These are phyloP conservation scores for Coccinonectria pachysandricola DNA, from an alignment of 2,329 filamentous ascomycete genomes.

Conservation along the genomic window DNA sequence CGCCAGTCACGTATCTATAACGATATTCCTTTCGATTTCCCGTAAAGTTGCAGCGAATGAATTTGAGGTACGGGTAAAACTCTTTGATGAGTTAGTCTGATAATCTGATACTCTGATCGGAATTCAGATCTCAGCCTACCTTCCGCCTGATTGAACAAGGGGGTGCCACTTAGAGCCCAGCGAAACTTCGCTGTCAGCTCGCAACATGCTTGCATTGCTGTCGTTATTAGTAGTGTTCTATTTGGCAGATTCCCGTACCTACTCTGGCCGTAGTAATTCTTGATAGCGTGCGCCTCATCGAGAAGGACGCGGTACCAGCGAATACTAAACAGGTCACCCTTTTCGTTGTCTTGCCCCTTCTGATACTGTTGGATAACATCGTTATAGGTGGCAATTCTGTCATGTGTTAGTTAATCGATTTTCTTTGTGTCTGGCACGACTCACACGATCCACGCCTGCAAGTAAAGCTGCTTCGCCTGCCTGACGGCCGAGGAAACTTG, in stretches of 20 bases:
- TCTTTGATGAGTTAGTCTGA: constrained; percentile 16
- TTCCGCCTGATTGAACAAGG: constrained; percentile 20
- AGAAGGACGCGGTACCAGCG: constrained; percentile 42
- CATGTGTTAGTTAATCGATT: constrained; percentile 1
- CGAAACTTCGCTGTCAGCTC: constrained; percentile 19
- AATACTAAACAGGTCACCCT: constrained; percentile 16
- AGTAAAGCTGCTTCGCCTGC: accelerated
- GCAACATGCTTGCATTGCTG: constrained; percentile 15
- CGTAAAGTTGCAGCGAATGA: constrained; percentile 16
- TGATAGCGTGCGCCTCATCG: constrained; percentile 48
- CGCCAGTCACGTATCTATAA: constrained; percentile 8
- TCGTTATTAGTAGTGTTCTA: neutral
- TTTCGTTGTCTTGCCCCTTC: accelerated
- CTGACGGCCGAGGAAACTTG: constrained; percentile 1
- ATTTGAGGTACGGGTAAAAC: constrained; percentile 25
- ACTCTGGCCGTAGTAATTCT: constrained; percentile 32
- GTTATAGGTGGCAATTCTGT: constrained; percentile 21
- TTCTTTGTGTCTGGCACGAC: neutral
- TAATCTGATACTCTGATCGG: accelerated
- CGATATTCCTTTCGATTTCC: constrained; percentile 4
- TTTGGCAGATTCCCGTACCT: constrained; percentile 2
- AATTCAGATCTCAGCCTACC: constrained; percentile 14
- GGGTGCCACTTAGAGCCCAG: constrained; percentile 28
- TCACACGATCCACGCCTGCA: constrained; percentile 3
- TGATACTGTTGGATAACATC: constrained; percentile 15